Conservation (phyloP, 2,329 filamentous ascomycete genomes). For the Fusarium decemcellulare region DNA sequence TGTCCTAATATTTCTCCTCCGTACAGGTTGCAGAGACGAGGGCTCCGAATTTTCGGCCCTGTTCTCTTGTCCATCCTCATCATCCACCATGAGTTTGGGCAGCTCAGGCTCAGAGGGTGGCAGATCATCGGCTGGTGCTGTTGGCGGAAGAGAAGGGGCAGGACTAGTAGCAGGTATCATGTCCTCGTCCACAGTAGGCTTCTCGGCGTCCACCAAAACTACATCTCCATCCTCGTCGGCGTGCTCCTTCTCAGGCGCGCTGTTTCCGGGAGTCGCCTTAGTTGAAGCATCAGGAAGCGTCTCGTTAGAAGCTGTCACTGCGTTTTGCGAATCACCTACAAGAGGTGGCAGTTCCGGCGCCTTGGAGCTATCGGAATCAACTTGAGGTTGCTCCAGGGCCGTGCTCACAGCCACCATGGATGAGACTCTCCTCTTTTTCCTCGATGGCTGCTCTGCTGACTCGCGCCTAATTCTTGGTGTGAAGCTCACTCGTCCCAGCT, state of each 20-base stretch:
- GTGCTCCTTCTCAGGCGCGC: slow-evolving; percentile 18
- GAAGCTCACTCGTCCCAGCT: slow-evolving; percentile 59
- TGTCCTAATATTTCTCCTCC: slow-evolving; percentile 38
- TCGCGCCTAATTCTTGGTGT: slow-evolving; percentile 40
- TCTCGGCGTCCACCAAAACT: slow-evolving; percentile 27
- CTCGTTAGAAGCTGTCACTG: slow-evolving; percentile 43
- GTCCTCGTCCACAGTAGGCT: slow-evolving; percentile 48
- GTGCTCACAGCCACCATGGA: neutral
- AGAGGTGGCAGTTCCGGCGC: slow-evolving; percentile 34
- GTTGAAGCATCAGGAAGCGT: slow-evolving; percentile 47
- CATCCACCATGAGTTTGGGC: slow-evolving; percentile 47
- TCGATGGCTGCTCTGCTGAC: slow-evolving; percentile 40
- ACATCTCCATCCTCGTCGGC: slow-evolving; percentile 27
- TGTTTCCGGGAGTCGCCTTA: slow-evolving; percentile 51
- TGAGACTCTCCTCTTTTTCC: slow-evolving; percentile 47
- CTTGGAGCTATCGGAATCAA: slow-evolving; percentile 10
- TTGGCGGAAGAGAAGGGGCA: slow-evolving; percentile 48
- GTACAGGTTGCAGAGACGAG: slow-evolving; percentile 47
- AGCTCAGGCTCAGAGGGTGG: slow-evolving; percentile 53
- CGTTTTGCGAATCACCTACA: slow-evolving; percentile 46
- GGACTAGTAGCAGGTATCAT: slow-evolving; percentile 58
- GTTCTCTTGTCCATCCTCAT: slow-evolving; percentile 23
- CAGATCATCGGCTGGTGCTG: slow-evolving; percentile 34
- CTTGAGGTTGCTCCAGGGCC: neutral
- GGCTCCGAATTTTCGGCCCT: slow-evolving; percentile 40